Conservation (phyloP, 192 early-diverging fungal species). For the Coemansia sp. region DNA sequence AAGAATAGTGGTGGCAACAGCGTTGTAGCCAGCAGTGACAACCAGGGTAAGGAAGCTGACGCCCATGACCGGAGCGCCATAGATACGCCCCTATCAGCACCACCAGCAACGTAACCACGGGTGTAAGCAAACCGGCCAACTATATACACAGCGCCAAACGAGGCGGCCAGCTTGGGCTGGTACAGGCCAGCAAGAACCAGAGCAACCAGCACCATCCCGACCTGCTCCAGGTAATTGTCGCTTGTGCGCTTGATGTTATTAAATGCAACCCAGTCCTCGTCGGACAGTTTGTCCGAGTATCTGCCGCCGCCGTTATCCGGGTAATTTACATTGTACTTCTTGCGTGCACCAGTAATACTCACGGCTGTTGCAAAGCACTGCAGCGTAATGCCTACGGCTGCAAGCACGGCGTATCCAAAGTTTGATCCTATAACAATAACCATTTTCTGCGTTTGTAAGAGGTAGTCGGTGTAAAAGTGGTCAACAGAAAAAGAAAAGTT, state of each 20-base stretch:
- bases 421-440: constrained; percentile 49
- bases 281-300: constrained; percentile 48
- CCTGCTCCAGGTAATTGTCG: constrained; percentile 54
- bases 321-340: constrained; percentile 49
- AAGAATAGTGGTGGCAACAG: constrained; percentile 17
- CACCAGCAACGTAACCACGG: constrained; percentile 28
- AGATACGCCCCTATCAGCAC: constrained; percentile 30
- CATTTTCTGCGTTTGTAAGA: constrained; percentile 14
- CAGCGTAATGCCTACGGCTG: constrained; percentile 36
- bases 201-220: constrained; percentile 28
- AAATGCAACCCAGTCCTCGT: constrained; percentile 53
- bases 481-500: background rate
- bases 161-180: constrained; percentile 39
- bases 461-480: too few species aligned
- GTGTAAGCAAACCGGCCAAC: constrained; percentile 38
- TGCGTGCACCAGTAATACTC: constrained; percentile 32
- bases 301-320: constrained; percentile 55
- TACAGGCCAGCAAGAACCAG: constrained; percentile 44
- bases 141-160: constrained; percentile 35
- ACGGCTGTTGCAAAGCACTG: constrained; percentile 29
- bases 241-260: constrained; percentile 56
- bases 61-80: constrained; percentile 24
- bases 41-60: constrained; percentile 26
- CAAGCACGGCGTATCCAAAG: constrained; percentile 54
- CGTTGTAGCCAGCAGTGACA: constrained; percentile 25